Percentiles rank a stretch among this genome's conserved stretches.
Conservation (phyloP, 2,329 filamentous ascomycete genomes). For the Gnomoniopsis smithogilvyi region DNA sequence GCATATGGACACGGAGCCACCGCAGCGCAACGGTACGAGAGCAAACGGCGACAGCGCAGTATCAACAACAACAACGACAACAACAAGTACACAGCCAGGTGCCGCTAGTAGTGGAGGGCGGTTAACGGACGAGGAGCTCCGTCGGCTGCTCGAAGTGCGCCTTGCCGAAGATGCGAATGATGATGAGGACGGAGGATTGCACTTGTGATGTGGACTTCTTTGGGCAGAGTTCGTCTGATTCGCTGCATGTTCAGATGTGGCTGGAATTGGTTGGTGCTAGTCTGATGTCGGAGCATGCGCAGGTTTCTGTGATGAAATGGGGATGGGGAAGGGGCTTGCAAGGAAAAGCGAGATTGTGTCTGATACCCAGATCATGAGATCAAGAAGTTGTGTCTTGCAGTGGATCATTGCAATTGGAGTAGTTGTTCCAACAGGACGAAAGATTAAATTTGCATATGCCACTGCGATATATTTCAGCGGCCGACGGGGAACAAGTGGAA, state of each 20-base stretch:
- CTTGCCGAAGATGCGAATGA: constrained; percentile 47
- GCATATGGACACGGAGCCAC: constrained; percentile 34
- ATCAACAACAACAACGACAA: neutral
- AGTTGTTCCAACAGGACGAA: neutral
- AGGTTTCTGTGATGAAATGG: neutral
- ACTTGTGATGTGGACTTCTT: constrained; percentile 45
- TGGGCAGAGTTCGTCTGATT: neutral
- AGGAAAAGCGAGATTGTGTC: neutral
- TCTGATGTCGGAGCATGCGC: no score
- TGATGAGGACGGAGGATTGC: constrained; percentile 56
- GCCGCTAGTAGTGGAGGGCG: constrained; percentile 37
- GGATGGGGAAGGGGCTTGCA: neutral
- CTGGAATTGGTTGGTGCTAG: neutral
- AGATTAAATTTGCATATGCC: neutral
- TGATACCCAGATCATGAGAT: constrained; percentile 11
- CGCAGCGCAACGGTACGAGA: neutral
- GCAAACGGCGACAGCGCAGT: neutral
- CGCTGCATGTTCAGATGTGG: neutral
- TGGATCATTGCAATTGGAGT: neutral
- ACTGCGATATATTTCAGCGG: neutral
- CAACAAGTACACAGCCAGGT: neutral
- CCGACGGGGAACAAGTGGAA: neutral
- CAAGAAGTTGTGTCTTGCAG: neutral
- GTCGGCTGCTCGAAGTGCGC: constrained; percentile 51
- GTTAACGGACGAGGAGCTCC: constrained; percentile 57